Conservation (phyloP, 768 basidiomycete genomes). For the Russula sp. region DNA sequence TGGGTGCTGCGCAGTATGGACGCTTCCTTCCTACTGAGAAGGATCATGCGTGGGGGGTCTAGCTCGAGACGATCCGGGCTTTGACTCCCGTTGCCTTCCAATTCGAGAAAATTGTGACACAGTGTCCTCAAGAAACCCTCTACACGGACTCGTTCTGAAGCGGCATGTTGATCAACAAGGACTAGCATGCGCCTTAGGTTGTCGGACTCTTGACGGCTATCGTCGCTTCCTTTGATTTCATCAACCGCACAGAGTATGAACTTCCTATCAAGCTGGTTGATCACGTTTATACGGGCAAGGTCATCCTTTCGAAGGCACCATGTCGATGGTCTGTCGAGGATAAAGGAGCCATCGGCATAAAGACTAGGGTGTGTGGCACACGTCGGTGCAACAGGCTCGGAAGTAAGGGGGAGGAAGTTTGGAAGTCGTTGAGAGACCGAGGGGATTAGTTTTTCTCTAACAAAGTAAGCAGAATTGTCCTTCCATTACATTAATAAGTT, state of each 20-base stretch:
- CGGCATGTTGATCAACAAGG: conserved; percentile 95
- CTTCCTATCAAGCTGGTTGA: conserved; percentile 88
- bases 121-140: conserved; percentile 74
- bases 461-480: conserved; percentile 56
- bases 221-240: conserved; percentile 30
- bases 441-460: conserved; percentile 46
- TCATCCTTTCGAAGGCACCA: conserved; percentile 48
- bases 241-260: conserved; percentile 75
- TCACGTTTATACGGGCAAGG: conserved; percentile 54
- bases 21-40: conserved; percentile 67
- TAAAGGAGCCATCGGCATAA: background rate
- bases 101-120: conserved; percentile 62
- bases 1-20: conserved; percentile 46
- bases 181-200: conserved; percentile 46
- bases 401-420: conserved; percentile 10
- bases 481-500: conserved; percentile 31
- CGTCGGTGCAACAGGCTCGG: background rate
- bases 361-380: background rate
- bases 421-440: conserved; percentile 37
- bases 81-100: conserved; percentile 29
- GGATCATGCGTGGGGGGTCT: conserved; percentile 54
- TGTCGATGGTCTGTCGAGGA: conserved; percentile 6
- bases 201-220: conserved; percentile 27
- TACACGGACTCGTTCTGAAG: conserved; percentile 93
- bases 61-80: conserved; percentile 46